Evolutionary conservation across 768 basidiomycete genomes (phyloP), one percentile per base, ranked within the genome.

Genomic region (Mycena rebaudengoi): DNA sequence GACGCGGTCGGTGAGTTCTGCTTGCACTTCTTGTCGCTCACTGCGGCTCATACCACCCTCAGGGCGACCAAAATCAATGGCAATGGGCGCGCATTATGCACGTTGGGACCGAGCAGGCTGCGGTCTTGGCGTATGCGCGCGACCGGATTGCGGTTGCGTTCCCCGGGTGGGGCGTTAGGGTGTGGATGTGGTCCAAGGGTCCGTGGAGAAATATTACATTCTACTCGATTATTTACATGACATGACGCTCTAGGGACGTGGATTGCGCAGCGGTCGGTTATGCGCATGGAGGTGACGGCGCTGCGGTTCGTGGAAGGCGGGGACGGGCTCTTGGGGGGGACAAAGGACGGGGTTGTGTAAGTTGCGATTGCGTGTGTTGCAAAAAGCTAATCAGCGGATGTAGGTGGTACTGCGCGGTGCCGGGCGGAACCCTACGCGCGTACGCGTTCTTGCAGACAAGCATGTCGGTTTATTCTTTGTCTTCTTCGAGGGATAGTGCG

Each of bases 371-470:
- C 44, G 43, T 25, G 55, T 28, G 28, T 45, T 40, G 35, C 11
- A 29, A 40, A 49, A 48, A 32, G 45, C 48, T 67, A n/a, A 62
- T 39, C 59, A 58, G 8, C 23, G 33, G 32, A 45, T 43, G 26
- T 59, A 90, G 89, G 64, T 91, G 90, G 90, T 83, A 87, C 71
- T 89, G 86, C 67, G 85, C 87, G 69, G 77, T 91, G 61, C 88
- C 88, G 0, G 89, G 89, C 65, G 89, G 89, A 26, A 89, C 85
- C 13, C 75, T 89, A 44, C 83, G 85, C 5, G 88, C 86, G 12
- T 86, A 85, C 59, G 78, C 83, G 7, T 89, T 90, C 69, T 77
- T 90, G 63, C 80, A 84, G 72, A 76, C 83, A 43, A 84, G 81
- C 74, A 85, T 91, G 90, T 89, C 66, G 65, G 86, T 76, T 12